A percentile compares a stretch with the other conserved stretches of the same genome.
Evolutionary conservation across 768 basidiomycete species (phyloP).

Genomic region (Clitopilus passeckerianus): DNA sequence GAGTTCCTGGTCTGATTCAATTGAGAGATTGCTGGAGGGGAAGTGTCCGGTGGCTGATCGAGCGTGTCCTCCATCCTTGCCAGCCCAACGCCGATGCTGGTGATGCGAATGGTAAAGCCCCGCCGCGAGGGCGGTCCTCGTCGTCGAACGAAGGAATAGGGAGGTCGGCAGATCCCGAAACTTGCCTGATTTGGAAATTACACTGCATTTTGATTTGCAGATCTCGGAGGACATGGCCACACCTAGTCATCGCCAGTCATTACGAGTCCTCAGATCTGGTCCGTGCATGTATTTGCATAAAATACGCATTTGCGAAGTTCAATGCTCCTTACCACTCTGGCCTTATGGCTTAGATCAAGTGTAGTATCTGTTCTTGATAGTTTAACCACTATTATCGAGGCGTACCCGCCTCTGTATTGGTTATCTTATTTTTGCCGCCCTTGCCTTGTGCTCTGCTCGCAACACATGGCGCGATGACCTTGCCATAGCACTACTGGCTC

Average conservation of each 20-base stretch:
- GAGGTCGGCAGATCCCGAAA: neutral
- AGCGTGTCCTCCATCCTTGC: slow-evolving; percentile 1
- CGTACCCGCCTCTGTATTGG: no score
- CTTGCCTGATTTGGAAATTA: neutral
- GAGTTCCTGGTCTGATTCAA: slow-evolving; percentile 19
- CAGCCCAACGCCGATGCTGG: neutral
- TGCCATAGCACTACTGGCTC: neutral
- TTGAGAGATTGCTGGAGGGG: neutral
- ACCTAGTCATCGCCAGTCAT: no score
- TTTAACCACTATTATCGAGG: no score
- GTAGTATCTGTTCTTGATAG: no score
- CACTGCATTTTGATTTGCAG: neutral
- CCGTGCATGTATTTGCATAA: no score
- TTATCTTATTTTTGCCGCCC: no score
- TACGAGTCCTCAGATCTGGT: no score
- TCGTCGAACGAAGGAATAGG: neutral
- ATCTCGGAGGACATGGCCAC: no score
- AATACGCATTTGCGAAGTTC: no score
- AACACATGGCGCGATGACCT: neutral
- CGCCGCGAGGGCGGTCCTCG: neutral
- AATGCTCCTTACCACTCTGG: neutral
- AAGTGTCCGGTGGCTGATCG: slow-evolving; percentile 1
- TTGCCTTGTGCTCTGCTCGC: neutral
- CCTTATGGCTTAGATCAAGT: neutral
- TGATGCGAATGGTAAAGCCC: neutral